A percentile compares a stretch with the other conserved stretches of the same genome.
phyloP scores from a whole-genome alignment of 441 rosid species.

The Adansonia rubrostipa region DNA sequence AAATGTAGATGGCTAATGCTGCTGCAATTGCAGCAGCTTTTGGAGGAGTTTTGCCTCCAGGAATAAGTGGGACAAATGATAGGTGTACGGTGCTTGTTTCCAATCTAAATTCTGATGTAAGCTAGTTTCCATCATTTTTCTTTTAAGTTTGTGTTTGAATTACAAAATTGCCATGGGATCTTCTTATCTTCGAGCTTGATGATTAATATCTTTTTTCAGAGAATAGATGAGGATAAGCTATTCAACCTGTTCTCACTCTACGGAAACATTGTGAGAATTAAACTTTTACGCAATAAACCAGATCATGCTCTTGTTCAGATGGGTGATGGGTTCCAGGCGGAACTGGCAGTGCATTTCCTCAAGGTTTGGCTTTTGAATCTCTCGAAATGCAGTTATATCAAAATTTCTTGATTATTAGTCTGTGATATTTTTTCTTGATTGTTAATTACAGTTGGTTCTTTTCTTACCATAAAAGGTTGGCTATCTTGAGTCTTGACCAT shows the following conservation, averaged over 20 bases:
- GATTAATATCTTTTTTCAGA: constrained; percentile 49
- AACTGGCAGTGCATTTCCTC: constrained; percentile 91
- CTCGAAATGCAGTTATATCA: neutral
- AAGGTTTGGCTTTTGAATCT: constrained; percentile 60
- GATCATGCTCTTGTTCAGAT: constrained; percentile 99
- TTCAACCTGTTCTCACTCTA: constrained; percentile 94
- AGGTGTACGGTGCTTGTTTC: constrained; percentile 91
- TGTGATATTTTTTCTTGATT: neutral
- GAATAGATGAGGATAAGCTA: constrained; percentile 89
- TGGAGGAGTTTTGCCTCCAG: constrained; percentile 98
- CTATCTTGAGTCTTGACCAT: neutral
- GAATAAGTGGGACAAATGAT: constrained; percentile 90
- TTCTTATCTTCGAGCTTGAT: constrained; percentile 21
- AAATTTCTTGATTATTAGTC: neutral
- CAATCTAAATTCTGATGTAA: constrained; percentile 87
- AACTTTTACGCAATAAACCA: constrained; percentile 92
- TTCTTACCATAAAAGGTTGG: neutral
- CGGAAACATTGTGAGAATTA: constrained; percentile 93
- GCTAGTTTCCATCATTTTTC: constrained; percentile 27
- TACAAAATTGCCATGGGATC: constrained; percentile 15
- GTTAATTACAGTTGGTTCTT: neutral
- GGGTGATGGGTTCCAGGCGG: constrained; percentile 99
- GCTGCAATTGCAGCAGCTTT: constrained; percentile 96
- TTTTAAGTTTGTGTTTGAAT: constrained; percentile 11
- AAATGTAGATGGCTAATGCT: constrained; percentile 80